Conservation (phyloP, 495 filamentous ascomycete species). For the Aspergillus incahuasiensis region DNA sequence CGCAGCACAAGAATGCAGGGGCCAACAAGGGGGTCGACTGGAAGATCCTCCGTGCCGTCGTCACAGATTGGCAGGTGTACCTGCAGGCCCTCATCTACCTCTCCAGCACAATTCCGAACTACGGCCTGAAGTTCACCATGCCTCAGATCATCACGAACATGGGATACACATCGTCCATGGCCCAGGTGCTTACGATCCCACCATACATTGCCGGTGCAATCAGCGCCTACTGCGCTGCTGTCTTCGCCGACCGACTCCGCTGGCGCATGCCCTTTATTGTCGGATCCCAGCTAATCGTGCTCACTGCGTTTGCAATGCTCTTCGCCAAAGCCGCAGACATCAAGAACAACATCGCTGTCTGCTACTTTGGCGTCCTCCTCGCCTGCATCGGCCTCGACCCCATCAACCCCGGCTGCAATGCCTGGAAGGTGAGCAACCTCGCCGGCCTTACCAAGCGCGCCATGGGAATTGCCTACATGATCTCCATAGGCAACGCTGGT, state of each 20-base stretch:
- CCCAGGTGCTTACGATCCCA: constrained; percentile 31
- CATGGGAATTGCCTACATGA: constrained; percentile 19
- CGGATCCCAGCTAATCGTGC: constrained; percentile 17
- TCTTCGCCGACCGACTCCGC: constrained; percentile 19
- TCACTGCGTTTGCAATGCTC: not conserved
- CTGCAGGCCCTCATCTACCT: too few species aligned
- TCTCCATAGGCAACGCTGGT: constrained; percentile 20
- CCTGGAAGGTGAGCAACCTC: constrained; percentile 25
- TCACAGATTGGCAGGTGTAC: too few species aligned
- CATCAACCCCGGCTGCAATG: constrained; percentile 21
- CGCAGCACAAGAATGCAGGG: too few species aligned
- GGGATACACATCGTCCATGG: constrained; percentile 38
- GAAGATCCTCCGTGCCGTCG: too few species aligned
- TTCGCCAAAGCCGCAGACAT: too few species aligned
- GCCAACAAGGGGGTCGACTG: too few species aligned
- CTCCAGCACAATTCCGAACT: too few species aligned
- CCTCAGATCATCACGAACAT: constrained; percentile 46
- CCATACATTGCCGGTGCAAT: constrained; percentile 22
- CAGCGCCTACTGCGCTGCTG: constrained; percentile 15
- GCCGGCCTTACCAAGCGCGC: constrained; percentile 19
- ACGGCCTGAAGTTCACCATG: constrained; percentile 44
- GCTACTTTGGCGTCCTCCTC: too few species aligned
- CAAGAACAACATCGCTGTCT: too few species aligned
- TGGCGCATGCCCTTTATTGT: constrained; percentile 29
- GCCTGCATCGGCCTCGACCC: constrained; percentile 22